A percentile compares a stretch with the other conserved stretches of the same genome.
These are phyloP conservation scores for Trichophyton rubrum DNA, from an alignment of 2,329 filamentous ascomycete species.

Conservation along the genomic window DNA sequence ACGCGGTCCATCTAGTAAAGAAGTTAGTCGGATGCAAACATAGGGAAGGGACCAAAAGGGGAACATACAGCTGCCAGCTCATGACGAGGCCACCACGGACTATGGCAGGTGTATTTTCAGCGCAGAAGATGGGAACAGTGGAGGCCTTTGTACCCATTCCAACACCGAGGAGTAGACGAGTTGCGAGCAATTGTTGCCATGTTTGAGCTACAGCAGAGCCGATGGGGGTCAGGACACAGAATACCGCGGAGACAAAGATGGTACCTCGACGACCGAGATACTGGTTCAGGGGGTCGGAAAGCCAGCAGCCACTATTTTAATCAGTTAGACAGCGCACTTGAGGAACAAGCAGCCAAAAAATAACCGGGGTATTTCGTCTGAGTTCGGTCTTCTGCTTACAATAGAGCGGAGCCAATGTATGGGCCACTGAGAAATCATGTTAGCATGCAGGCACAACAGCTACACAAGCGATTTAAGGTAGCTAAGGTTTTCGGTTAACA, in stretches of 20 bases:
- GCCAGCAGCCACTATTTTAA: conserved; percentile 46
- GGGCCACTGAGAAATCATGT: conserved; percentile 28
- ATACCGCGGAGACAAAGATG: conserved; percentile 51
- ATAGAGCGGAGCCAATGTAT: conserved; percentile 40
- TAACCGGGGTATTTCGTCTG: not conserved
- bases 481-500: conserved; percentile 33
- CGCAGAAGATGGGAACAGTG: conserved; percentile 43
- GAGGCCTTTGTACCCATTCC: conserved; percentile 52
- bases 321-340: conserved; percentile 5
- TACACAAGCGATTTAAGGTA: conserved; percentile 11
- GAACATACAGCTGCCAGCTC: conserved; percentile 37
- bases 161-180: conserved; percentile 46
- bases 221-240: conserved; percentile 55
- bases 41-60: no score
- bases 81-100: conserved; percentile 47
- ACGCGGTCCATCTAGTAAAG: conserved; percentile 37
- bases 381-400: conserved; percentile 24
- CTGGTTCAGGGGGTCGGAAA: conserved; percentile 52
- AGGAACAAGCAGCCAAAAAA: conserved; percentile 6
- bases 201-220: conserved; percentile 50
- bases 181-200: conserved; percentile 47
- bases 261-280: conserved; percentile 48
- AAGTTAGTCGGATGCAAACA: conserved; percentile 17
- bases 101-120: conserved; percentile 43
- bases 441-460: conserved; percentile 3